Evolutionary conservation across 2,329 filamentous ascomycete genomes (phyloP).

Genomic region (Pseudopyrenochaeta lycopersici): DNA sequence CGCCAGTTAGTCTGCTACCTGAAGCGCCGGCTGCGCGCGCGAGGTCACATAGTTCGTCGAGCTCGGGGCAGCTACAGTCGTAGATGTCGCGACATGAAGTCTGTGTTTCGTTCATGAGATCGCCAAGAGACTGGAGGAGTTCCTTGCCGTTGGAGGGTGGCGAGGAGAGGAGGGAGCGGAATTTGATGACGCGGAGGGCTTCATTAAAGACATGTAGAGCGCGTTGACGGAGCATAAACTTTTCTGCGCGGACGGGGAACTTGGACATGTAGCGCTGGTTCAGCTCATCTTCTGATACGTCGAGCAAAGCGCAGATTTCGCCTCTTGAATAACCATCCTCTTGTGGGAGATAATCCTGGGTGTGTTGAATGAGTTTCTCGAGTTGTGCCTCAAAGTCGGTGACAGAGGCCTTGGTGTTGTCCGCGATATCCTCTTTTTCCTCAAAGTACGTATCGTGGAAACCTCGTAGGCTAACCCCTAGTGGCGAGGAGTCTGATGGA

Average conservation of each 20-base stretch:
- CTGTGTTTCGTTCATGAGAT: constrained; percentile 89
- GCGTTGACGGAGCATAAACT: constrained; percentile 86
- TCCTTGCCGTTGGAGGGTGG: constrained; percentile 62
- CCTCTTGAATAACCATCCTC: constrained; percentile 88
- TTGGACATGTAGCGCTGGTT: constrained; percentile 82
- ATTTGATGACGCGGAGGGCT: constrained; percentile 83
- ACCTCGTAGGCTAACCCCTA: constrained; percentile 83
- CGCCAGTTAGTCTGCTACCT: constrained; percentile 87
- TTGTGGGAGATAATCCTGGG: constrained; percentile 75
- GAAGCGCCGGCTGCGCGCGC: constrained; percentile 81
- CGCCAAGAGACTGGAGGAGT: constrained; percentile 78
- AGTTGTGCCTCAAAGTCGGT: constrained; percentile 69
- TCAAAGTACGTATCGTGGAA: constrained; percentile 86
- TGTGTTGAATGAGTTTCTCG: constrained; percentile 73
- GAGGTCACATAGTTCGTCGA: constrained; percentile 87
- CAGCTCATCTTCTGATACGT: constrained; percentile 74
- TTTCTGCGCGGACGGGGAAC: constrained; percentile 87
- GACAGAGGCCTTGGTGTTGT: constrained; percentile 58
- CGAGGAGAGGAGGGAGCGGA: constrained; percentile 75
- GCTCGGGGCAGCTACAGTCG: constrained; percentile 90
- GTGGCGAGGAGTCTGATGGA: constrained; percentile 79
- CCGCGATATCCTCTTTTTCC: constrained; percentile 56
- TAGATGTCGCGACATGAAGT: constrained; percentile 85
- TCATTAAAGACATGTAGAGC: constrained; percentile 92
- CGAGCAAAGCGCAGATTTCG: constrained; percentile 79